Percentiles rank a stretch among this genome's conserved stretches.
These are phyloP conservation scores for Mucor plumbeus DNA, from an alignment of 371 early-diverging fungal genomes.

Conservation along the genomic window DNA sequence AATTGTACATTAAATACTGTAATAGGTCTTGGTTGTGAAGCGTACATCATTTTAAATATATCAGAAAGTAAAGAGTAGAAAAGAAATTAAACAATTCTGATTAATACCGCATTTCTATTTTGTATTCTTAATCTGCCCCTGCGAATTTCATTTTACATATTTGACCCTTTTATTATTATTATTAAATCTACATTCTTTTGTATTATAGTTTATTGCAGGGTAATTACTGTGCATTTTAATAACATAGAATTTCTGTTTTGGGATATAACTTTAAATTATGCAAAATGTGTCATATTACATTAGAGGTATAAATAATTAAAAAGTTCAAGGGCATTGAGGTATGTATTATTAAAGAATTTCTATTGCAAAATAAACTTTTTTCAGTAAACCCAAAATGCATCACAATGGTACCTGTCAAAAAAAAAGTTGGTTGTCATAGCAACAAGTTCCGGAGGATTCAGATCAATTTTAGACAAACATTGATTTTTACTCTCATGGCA, in stretches of 20 bases:
- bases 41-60: slow-evolving; percentile 16
- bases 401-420: background rate
- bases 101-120: background rate
- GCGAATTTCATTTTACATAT: slow-evolving; percentile 20
- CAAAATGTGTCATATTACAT: background rate
- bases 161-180: slow-evolving; percentile 17
- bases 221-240: slow-evolving; percentile 2
- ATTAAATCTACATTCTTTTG: slow-evolving; percentile 14
- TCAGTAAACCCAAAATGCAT: background rate
- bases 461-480: background rate
- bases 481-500: no score
- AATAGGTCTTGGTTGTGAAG: slow-evolving; percentile 14
- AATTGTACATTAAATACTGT: background rate
- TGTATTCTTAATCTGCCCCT: background rate
- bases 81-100: slow-evolving; percentile 6
- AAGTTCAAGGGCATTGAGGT: background rate
- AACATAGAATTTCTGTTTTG: background rate
- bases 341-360: background rate
- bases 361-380: background rate
- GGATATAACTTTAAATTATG: background rate
- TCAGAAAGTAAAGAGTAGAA: background rate
- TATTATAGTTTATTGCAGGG: background rate
- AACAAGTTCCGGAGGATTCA: background rate
- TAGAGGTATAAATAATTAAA: background rate
- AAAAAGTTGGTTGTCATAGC: background rate